These are phyloP conservation scores for Scolecobasidium constrictum DNA, from an alignment of 2,329 filamentous ascomycete species.

Conservation along the genomic window DNA sequence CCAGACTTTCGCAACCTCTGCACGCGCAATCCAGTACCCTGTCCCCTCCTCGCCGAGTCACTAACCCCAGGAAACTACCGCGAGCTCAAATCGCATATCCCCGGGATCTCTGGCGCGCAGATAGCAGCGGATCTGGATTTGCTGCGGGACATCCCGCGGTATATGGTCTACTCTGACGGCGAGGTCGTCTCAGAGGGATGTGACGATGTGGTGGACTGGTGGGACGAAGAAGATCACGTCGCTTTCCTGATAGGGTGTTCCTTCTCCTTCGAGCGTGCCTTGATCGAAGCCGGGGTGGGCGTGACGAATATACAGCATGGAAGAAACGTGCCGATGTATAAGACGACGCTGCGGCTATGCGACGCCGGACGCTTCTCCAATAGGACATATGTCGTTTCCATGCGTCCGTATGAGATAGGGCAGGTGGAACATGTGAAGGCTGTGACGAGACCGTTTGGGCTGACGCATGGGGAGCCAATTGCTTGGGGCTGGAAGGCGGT, in stretches of 20 bases:
- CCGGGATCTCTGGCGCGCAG: conserved; percentile 16
- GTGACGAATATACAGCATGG: conserved; percentile 39
- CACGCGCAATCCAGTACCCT: conserved; percentile 50
- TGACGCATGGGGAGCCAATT: conserved; percentile 53
- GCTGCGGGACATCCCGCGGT: conserved; percentile 46
- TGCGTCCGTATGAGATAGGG: conserved; percentile 44
- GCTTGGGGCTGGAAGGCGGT: conserved; percentile 54
- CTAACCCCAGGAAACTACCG: conserved; percentile 31
- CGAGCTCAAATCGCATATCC: conserved; percentile 28
- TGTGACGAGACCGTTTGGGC: conserved; percentile 43
- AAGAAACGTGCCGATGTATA: conserved; percentile 52
- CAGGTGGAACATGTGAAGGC: conserved; percentile 43
- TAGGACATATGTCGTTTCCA: conserved; percentile 49
- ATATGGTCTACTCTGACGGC: not conserved
- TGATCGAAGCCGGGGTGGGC: conserved; percentile 38
- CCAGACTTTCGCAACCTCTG: conserved; percentile 48
- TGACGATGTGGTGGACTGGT: conserved; percentile 33
- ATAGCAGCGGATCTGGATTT: conserved; percentile 41
- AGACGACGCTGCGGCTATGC: conserved; percentile 43
- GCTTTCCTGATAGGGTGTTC: conserved; percentile 55
- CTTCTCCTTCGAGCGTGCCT: conserved; percentile 51
- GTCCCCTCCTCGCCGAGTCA: conserved; percentile 48
- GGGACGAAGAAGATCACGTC: conserved; percentile 45
- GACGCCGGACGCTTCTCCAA: conserved; percentile 48
- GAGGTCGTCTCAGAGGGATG: conserved; percentile 29